A percentile compares a stretch with the other conserved stretches of the same genome.
Conservation (phyloP, 164 flowering plant genomes). For the Magnolia sinica region DNA sequence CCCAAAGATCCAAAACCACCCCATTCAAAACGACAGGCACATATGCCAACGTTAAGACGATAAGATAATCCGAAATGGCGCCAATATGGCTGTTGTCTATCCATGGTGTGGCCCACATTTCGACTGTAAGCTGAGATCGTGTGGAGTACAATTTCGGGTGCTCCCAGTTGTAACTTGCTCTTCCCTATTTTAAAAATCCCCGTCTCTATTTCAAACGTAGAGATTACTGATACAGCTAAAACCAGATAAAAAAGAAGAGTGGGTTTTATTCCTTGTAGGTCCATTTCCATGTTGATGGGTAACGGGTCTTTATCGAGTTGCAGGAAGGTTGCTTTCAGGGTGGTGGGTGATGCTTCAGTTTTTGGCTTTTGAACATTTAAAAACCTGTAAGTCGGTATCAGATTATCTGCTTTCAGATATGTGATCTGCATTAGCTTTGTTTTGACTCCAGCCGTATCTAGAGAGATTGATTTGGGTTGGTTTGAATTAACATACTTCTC, state of each 20-base stretch:
- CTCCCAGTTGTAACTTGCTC: too few relatives aligned
- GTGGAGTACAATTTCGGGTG: too few relatives aligned
- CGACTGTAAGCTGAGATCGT: too few relatives aligned
- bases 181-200: too few relatives aligned
- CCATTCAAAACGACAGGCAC: too few relatives aligned
- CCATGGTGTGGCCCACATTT: too few relatives aligned
- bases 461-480: neutral
- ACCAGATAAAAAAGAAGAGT: neutral
- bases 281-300: neutral
- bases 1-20: too few relatives aligned
- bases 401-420: neutral
- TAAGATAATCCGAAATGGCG: too few relatives aligned
- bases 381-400: neutral
- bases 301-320: conserved; percentile 4
- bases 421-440: neutral
- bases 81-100: too few relatives aligned
- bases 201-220: too few relatives aligned
- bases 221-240: too few relatives aligned
- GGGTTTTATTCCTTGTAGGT: neutral
- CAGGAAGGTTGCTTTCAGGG: neutral
- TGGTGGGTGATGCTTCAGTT: neutral
- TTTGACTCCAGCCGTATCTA: neutral
- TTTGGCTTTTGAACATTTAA: neutral
- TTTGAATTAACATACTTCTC: neutral
- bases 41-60: too few relatives aligned